Evolutionary conservation across 2,329 filamentous ascomycete species (phyloP), one percentile per base, ranked within the genome.

Genomic region (Beauveria asiatica): DNA sequence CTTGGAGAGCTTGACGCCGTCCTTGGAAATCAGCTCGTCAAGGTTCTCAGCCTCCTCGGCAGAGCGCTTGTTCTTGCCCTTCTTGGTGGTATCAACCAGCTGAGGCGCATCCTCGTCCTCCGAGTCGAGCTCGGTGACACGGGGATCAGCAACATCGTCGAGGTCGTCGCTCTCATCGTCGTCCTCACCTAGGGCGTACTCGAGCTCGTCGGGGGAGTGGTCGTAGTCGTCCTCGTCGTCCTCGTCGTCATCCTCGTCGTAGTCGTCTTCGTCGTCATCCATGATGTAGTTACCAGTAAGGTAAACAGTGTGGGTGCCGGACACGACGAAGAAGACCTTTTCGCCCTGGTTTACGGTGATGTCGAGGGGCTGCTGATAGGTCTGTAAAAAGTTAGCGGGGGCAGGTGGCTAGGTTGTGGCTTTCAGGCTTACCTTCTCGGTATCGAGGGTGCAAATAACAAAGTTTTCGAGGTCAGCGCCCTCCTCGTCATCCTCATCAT

Each of bases 251-350:
- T 85, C 82, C 19, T 85, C 83, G 21, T 84, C 79, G 48, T 84
- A 82, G 21, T 84, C 82, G 54, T 83, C 83, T 52, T 83, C 81
- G 51, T 83, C 81, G 55, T 87, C 82, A 51, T 88, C 83, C 70
- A 94, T 84, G 67, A 99, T 83, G 76, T 96, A 97, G 84, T 99
- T 99, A 68, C 94, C 94, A 64, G 93, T 97, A 62, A 99, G 84
- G 78, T 88, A 94, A 70, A 99, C 82, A 65, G 89, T 85, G 82
- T 97, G 92, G 64, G 90, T 94, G 69, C 94, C 94, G 63, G 84
- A 86, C 66, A 96, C 92, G 72, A 89, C 84, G 80, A 99, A 97
- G 82, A 90, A 96, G 66, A 97, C 87, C 68, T 85, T 85, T 81
- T 99, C 94, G 67, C 89, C 84, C 73, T 96, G 89, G 69, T 84